These are phyloP conservation scores for Alternaria conjuncta DNA, from an alignment of 2,329 filamentous ascomycete species.

Conservation along the genomic window DNA sequence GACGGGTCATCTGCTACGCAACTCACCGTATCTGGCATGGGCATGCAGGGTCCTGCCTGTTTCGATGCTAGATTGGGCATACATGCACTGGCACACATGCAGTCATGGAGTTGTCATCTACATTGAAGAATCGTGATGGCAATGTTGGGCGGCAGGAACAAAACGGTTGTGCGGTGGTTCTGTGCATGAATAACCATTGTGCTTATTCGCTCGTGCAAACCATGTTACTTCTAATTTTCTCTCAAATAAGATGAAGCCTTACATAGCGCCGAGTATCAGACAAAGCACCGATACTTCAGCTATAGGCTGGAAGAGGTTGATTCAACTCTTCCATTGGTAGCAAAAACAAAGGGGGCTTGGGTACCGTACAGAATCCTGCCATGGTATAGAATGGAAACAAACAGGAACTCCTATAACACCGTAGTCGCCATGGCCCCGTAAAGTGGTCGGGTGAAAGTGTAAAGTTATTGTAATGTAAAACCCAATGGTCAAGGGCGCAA, in stretches of 20 bases:
- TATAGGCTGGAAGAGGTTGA: slow-evolving; percentile 1
- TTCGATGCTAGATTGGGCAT: slow-evolving; percentile 5
- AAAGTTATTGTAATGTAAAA: background rate
- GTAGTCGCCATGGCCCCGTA: background rate
- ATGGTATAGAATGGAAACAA: background rate
- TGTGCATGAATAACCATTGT: background rate
- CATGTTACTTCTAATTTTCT: slow-evolving; percentile 3
- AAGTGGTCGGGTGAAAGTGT: background rate
- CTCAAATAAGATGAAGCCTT: slow-evolving; percentile 1
- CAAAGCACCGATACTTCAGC: slow-evolving; percentile 1
- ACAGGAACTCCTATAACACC: slow-evolving; percentile 7
- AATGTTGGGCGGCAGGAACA: background rate
- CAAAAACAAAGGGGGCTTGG: background rate
- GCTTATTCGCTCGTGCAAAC: background rate
- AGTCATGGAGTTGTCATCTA: slow-evolving; percentile 1
- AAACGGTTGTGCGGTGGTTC: background rate
- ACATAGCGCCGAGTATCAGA: slow-evolving; percentile 5
- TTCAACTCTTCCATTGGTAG: background rate
- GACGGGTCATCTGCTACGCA: slow-evolving; percentile 1
- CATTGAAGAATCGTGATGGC: background rate
- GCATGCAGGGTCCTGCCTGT: slow-evolving; percentile 8
- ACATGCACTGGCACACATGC: slow-evolving; percentile 1
- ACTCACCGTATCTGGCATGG: slow-evolving; percentile 1
- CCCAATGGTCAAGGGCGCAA: slow-evolving; percentile 5
- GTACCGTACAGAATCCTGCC: slow-evolving; percentile 1